Evolutionary conservation across 371 early-diverging fungal genomes (phyloP), one percentile per base, ranked within the genome.

Genomic region (Circinella umbellata): DNA sequence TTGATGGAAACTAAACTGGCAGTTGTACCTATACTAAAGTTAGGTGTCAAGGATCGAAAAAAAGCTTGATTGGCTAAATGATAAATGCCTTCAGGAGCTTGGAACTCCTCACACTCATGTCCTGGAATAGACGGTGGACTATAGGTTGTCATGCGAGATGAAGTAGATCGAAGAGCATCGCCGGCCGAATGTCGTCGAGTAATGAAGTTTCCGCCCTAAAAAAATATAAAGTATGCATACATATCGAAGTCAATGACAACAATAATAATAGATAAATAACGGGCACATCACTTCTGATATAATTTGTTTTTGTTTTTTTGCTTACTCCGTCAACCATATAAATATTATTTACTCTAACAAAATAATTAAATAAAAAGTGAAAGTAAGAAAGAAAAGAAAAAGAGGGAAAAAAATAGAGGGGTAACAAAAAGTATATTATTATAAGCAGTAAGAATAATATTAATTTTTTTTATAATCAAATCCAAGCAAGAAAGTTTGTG

Each of bases 1-100:
- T 89, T 89, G 61, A 89, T 86, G 17, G 86, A 83, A 18, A 89
- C 81, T n/a, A 87, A 68, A 20, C 84, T 87, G 36, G 84, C 85
- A 15, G 81, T 79, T 1, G 88, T 86, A 10, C 87, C 86, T 36
- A 85, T 82, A 35, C 80, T 73, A 61, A 84, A 82, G 15, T 80
- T 74, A 0, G 88, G 86, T 27, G 78, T 71, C 18, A 87, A 75
- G 17, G 86, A 82, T 54, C 80, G 81, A 35, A 88, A 76, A 60
- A 81, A 78, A 27, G 88, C 85, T 20, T 86, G 84, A 69, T 89
- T 82, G 3, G 67, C 69, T 14, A 88, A 72, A 14, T 73, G 73
- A 66, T 89, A 88, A 13, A 63, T 70, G 8, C 90, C 90, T 63
- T 89, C 90, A 39, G 88, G 88, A 11, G 90, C 73, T 36, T 75